Evolutionary conservation across 1,284 basidiomycete species (phyloP), one percentile per base, ranked within the genome.

Genomic region (Wallemia ichthyophaga): DNA sequence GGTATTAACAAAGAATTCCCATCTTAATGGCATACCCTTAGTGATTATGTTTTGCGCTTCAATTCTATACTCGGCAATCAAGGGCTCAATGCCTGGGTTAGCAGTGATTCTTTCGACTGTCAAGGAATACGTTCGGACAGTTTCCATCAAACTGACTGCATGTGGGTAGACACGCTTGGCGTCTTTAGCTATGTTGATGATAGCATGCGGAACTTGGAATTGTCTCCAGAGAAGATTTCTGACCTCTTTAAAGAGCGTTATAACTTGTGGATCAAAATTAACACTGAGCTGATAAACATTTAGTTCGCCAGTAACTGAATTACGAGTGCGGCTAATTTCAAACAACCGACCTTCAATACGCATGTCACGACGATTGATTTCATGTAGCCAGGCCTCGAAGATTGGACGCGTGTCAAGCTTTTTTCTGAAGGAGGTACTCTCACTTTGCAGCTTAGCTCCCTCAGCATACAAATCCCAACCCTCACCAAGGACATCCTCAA

Each of bases 381-480:
- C 94, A 64, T 82, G 80, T 61, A 94, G 73, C 94, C 94, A 98
- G 0, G 89, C 91, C 2, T 96, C 89, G 68, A 83, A 96, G 23
- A 98, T 82, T 1, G 88, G 85, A 27, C 81, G 76, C 0, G 91
- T 92, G 67, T 96, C 89, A 58, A 96, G 81, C 71, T 96, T 98
- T 70, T 85, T 85, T 56, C 86, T 79, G 78, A 99, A 99, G 0
- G 87, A 84, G 2, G 80, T 75, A 59, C 80, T 83, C 70, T 98
- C 92, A 48, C 81, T 82, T 66, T 94, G 86, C 0, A 99, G 81
- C 67, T 91, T 89, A 70, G 95, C 88, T 3, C 94, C 94, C 66
- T 99, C 92, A n/a, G 92, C 88, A 65, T 98, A 98, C 62, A 89
- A 79, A 69, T 95, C 91, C 92, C 92, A 98, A 5, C 88, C 91